Evolutionary conservation across 176 grass and related monocot genomes (phyloP).

Genomic region (Avena insularis): DNA sequence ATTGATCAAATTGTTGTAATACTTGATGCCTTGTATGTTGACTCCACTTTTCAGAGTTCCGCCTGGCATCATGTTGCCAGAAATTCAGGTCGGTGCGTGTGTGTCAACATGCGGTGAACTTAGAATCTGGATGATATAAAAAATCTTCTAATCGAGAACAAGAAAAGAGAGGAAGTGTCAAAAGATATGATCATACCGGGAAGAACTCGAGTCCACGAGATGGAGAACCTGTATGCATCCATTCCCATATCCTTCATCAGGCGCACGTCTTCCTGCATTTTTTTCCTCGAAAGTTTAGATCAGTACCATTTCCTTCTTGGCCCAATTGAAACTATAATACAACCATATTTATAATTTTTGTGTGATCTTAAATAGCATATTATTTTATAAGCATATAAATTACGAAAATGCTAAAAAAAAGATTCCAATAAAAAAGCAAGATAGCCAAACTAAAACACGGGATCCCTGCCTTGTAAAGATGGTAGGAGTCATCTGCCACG

Average conservation of each 20-base stretch:
- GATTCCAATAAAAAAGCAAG: neutral
- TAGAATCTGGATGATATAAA: neutral
- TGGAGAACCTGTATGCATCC: slow-evolving; percentile 65
- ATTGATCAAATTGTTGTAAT: slow-evolving; percentile 61
- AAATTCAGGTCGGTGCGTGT: neutral
- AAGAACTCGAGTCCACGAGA: slow-evolving; percentile 63
- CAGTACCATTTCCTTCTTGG: neutral
- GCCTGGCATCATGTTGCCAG: slow-evolving; percentile 33
- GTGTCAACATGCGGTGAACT: neutral
- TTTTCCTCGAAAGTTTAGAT: neutral
- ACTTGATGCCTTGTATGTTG: slow-evolving; percentile 51
- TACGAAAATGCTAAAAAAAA: neutral
- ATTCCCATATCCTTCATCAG: slow-evolving; percentile 63
- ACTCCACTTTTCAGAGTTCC: slow-evolving; percentile 52
- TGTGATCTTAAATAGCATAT: neutral
- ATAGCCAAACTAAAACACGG: neutral
- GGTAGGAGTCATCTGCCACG: slow-evolving; percentile 64
- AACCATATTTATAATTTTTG: neutral
- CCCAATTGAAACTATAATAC: neutral
- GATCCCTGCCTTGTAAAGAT: slow-evolving; percentile 57
- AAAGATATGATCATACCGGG: slow-evolving; percentile 42
- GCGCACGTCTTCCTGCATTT: slow-evolving; percentile 55
- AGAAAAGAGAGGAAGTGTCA: neutral
- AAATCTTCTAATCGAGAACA: neutral
- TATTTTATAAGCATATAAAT: neutral